These are phyloP conservation scores for Euphrasia confusa DNA, from an alignment of 257 asterid species.

Conservation along the genomic window DNA sequence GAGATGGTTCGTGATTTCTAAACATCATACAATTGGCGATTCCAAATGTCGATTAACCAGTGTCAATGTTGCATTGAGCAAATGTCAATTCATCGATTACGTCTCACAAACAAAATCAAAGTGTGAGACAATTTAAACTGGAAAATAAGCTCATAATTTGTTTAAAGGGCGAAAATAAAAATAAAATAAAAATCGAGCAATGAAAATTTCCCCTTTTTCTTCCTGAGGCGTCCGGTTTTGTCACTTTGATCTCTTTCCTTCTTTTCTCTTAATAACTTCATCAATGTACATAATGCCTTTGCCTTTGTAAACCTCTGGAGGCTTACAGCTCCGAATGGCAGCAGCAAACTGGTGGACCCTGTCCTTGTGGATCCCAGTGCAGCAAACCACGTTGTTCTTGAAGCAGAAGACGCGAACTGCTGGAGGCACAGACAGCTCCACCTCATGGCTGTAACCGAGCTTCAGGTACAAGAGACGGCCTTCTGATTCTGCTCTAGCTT, in stretches of 20 bases:
- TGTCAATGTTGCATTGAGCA: no score
- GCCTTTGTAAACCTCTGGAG: constrained; percentile 71
- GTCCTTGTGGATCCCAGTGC: constrained; percentile 64
- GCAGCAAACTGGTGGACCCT: constrained; percentile 72
- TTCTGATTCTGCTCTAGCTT: constrained; percentile 74
- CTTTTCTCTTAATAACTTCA: constrained; percentile 68
- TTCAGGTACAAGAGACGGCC: constrained; percentile 67
- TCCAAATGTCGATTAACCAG: no score
- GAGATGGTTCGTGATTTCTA: no score
- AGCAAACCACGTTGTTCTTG: constrained; percentile 53
- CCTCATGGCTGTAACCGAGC: constrained; percentile 73
- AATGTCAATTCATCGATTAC: not conserved
- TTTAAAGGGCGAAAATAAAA: not conserved
- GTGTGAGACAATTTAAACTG: not conserved
- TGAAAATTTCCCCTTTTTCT: not conserved
- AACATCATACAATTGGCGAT: no score
- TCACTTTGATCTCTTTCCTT: constrained; percentile 63
- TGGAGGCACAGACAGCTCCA: constrained; percentile 51
- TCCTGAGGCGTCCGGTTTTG: constrained; percentile 3
- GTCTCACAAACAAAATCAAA: not conserved
- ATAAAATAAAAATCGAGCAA: not conserved
- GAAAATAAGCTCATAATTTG: not conserved
- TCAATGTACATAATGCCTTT: constrained; percentile 70
- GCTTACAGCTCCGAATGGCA: constrained; percentile 59
- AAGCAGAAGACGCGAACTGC: constrained; percentile 70